Evolutionary conservation across 345 rosid species (phyloP).

Genomic region (Crucihimalaya himalaica): DNA sequence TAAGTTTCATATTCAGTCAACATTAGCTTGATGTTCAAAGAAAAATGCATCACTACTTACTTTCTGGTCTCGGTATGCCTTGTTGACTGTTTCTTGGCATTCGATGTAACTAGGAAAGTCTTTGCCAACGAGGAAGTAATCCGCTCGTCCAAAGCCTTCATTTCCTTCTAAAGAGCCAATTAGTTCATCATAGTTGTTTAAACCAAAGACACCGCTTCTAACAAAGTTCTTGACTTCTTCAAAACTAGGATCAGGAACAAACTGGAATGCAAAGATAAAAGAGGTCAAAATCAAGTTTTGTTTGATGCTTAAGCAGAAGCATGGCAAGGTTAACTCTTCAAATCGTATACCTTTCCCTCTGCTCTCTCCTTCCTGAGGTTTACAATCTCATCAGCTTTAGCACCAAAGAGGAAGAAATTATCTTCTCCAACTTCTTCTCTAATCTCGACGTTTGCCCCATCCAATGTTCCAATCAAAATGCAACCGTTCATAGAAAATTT

Average conservation of each 20-base stretch:
- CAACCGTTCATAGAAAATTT: slow-evolving; percentile 91
- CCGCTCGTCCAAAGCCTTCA: slow-evolving; percentile 77
- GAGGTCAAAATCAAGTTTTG: neutral
- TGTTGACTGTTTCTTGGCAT: slow-evolving; percentile 76
- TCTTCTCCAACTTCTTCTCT: slow-evolving; percentile 81
- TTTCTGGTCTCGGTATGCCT: slow-evolving; percentile 68
- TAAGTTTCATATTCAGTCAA: neutral
- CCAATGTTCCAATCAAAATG: slow-evolving; percentile 75
- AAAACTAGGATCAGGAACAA: slow-evolving; percentile 67
- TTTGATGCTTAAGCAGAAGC: neutral
- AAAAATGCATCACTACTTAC: slow-evolving; percentile 38
- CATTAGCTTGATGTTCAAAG: neutral
- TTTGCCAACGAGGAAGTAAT: slow-evolving; percentile 84
- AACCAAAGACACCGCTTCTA: slow-evolving; percentile 68
- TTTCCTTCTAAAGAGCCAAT: slow-evolving; percentile 81
- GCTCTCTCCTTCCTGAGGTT: slow-evolving; percentile 74
- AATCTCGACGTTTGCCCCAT: slow-evolving; percentile 88
- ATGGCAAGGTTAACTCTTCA: neutral
- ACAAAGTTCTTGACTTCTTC: slow-evolving; percentile 76
- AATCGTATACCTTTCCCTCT: slow-evolving; percentile 59
- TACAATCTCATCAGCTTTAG: slow-evolving; percentile 68
- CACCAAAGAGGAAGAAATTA: slow-evolving; percentile 84
- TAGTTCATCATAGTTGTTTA: slow-evolving; percentile 59
- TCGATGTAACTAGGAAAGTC: slow-evolving; percentile 83
- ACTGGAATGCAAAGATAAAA: slow-evolving; percentile 41